Evolutionary conservation across 495 filamentous ascomycete genomes (phyloP).

Genomic region (Aspergillus sclerotioniger): DNA sequence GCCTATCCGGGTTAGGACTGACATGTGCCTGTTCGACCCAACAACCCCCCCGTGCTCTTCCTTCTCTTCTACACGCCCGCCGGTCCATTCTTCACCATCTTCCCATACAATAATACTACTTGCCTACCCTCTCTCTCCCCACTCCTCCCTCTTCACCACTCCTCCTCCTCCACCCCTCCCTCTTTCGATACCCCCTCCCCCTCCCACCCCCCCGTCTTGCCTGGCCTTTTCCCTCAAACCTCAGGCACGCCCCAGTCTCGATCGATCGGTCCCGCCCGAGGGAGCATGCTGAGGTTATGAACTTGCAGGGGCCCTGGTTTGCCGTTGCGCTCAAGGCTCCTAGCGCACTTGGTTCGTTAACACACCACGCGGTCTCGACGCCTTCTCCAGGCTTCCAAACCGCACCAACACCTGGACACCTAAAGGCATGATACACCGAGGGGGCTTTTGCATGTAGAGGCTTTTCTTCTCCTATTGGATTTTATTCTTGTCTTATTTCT

Average conservation of each 20-base stretch:
- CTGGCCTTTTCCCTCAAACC: constrained; percentile 13
- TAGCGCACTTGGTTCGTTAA: constrained; percentile 37
- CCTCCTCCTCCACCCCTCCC: not conserved
- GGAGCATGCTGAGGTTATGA: constrained; percentile 51
- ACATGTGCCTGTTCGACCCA: constrained; percentile 30
- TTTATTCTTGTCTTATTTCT: constrained; percentile 18
- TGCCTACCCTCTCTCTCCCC: constrained; percentile 1
- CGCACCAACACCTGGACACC: constrained; percentile 19
- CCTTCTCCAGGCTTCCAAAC: constrained; percentile 25
- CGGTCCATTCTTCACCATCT: constrained; percentile 9
- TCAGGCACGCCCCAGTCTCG: constrained; percentile 15
- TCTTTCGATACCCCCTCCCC: constrained; percentile 10
- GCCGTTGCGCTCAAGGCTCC: constrained; percentile 48
- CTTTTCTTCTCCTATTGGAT: constrained; percentile 18
- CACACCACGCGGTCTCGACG: constrained; percentile 22
- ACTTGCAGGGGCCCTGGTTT: constrained; percentile 44
- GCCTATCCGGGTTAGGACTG: constrained; percentile 25
- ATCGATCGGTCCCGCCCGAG: constrained; percentile 17
- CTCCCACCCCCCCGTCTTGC: constrained; percentile 8
- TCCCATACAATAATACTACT: constrained; percentile 8
- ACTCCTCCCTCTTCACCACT: constrained; percentile 6
- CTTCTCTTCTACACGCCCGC: constrained; percentile 8
- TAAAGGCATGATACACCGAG: constrained; percentile 36
- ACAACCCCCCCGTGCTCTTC: constrained; percentile 25
- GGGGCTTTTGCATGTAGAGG: constrained; percentile 19